phyloP scores from a whole-genome alignment of 305 asterid genomes.

The Caryopteris hybrid region DNA sequence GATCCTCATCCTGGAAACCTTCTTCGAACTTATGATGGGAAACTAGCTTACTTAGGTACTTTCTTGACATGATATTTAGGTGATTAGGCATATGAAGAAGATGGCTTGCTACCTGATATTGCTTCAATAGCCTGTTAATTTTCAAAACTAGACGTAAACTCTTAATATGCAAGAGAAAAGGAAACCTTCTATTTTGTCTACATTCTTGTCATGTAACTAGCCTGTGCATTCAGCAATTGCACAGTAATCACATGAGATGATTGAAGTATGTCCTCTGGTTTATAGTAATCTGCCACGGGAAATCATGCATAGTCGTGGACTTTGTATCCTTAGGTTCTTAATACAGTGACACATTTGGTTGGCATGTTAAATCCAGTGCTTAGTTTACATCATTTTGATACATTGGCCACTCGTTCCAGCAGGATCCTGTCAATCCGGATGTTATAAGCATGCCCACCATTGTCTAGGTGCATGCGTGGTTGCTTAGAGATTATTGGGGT shows the following conservation, averaged over 20 bases:
- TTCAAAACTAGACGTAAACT: slow-evolving; percentile 1
- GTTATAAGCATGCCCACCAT: neutral
- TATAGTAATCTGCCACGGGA: neutral
- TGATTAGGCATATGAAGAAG: slow-evolving; percentile 20
- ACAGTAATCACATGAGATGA: slow-evolving; percentile 11
- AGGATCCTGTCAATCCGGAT: neutral
- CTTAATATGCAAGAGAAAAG: neutral
- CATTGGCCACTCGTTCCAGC: neutral
- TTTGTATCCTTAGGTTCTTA: neutral
- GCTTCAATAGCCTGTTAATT: slow-evolving; percentile 5
- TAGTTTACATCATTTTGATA: neutral
- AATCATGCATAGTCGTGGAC: neutral
- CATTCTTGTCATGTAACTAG: neutral
- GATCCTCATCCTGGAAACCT: slow-evolving; percentile 99
- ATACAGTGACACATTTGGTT: neutral
- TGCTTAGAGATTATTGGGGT: slow-evolving; percentile 1
- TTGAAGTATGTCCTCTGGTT: neutral
- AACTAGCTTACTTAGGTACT: slow-evolving; percentile 93
- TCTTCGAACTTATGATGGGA: slow-evolving; percentile 87
- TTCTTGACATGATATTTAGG: slow-evolving; percentile 17
- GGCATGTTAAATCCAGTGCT: neutral
- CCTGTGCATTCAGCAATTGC: no score
- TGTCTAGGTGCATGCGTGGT: neutral
- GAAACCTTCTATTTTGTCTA: neutral
- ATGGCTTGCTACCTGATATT: slow-evolving; percentile 14